A percentile compares a stretch with the other conserved stretches of the same genome.
Evolutionary conservation across 176 grass and related monocot genomes (phyloP).

Genomic region (Ensete ventricosum): DNA sequence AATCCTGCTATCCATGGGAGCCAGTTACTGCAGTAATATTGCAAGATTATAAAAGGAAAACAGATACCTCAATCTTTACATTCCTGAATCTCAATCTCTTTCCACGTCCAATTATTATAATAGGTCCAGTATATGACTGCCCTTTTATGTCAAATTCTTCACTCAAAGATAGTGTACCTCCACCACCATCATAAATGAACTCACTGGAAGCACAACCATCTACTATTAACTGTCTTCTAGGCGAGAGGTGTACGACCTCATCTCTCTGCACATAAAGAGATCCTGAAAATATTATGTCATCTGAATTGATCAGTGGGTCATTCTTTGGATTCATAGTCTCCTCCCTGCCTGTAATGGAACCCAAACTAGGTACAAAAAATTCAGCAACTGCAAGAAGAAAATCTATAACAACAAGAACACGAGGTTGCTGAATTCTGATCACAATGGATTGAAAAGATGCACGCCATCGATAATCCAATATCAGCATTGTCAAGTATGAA

Average conservation of each 20-base stretch:
- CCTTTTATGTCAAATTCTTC: constrained; percentile 74
- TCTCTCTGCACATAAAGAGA: constrained; percentile 67
- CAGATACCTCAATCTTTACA: constrained; percentile 92
- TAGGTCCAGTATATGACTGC: constrained; percentile 52
- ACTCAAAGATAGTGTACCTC: constrained; percentile 74
- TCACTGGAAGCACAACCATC: constrained; percentile 72
- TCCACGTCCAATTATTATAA: constrained; percentile 70
- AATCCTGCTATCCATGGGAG: neutral
- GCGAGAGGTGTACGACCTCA: constrained; percentile 61
- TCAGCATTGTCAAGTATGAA: constrained; percentile 92
- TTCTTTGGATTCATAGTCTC: constrained; percentile 75
- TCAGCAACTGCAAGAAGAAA: constrained; percentile 82
- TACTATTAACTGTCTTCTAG: constrained; percentile 86
- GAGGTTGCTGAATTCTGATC: constrained; percentile 83
- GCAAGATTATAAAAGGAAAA: neutral
- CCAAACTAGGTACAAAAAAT: constrained; percentile 88
- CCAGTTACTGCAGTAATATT: neutral
- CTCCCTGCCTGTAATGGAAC: constrained; percentile 77
- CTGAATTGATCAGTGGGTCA: constrained; percentile 64
- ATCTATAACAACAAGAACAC: constrained; percentile 83
- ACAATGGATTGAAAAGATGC: constrained; percentile 88
- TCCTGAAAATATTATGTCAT: constrained; percentile 73
- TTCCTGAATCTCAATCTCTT: constrained; percentile 89
- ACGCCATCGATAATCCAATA: constrained; percentile 94
- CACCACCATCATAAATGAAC: constrained; percentile 88